Conservation (phyloP, 179 eudicot genomes). For the Monotropa hypopitys region DNA sequence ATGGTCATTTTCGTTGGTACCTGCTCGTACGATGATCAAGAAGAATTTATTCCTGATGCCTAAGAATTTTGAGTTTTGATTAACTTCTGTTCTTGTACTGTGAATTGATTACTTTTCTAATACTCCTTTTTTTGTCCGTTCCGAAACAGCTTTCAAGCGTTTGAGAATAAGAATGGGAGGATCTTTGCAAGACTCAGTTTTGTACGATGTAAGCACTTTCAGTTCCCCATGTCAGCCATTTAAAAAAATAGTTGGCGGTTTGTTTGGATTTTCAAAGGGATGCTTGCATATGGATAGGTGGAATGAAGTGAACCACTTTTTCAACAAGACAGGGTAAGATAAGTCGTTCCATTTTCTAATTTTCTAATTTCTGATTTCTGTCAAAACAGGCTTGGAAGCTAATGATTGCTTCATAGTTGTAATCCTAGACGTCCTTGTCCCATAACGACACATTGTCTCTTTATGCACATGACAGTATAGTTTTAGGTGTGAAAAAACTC, state of each 20-base stretch:
- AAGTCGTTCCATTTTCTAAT: not conserved
- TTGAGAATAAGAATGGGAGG: constrained; percentile 90
- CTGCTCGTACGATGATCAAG: not conserved
- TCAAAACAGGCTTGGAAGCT: not conserved
- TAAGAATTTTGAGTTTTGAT: not conserved
- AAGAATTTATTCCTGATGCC: not conserved
- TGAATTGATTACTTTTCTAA: not conserved
- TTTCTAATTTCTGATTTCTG: not conserved
- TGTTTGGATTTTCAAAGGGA: constrained; percentile 81
- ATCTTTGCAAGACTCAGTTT: constrained; percentile 81
- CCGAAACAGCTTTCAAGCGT: constrained; percentile 49
- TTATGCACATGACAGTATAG: not conserved
- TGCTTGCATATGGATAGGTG: constrained; percentile 68
- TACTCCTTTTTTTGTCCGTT: constrained; percentile 9
- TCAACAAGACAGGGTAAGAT: constrained; percentile 56
- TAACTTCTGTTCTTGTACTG: not conserved
- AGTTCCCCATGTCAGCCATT: constrained; percentile 54
- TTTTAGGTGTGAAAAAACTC: not conserved
- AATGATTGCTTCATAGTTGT: not conserved
- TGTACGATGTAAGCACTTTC: constrained; percentile 51
- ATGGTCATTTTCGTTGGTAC: not conserved
- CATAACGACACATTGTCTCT: not conserved
- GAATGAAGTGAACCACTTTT: constrained; percentile 67
- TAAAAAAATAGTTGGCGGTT: constrained; percentile 33
- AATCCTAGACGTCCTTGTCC: not conserved